Evolutionary conservation across 192 early-diverging fungal genomes (phyloP).

Genomic region (Glomus cerebriforme): DNA sequence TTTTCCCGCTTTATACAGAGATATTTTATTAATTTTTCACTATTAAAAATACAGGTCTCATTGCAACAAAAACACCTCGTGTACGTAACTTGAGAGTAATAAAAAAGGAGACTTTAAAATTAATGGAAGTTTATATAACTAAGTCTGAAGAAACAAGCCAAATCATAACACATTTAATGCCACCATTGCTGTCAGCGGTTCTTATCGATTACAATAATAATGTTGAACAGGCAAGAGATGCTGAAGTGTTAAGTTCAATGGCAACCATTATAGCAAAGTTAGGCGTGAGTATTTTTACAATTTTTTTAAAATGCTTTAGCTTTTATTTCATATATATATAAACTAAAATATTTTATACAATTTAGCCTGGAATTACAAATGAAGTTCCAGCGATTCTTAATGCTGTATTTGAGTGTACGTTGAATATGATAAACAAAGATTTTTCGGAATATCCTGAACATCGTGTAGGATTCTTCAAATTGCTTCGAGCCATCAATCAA

Average conservation of each 20-base stretch:
- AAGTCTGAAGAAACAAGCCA: conserved; percentile 83
- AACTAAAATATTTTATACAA: not conserved
- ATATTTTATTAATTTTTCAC: not conserved
- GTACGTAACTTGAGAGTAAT: conserved; percentile 91
- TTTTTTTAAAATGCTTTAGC: conserved; percentile 1
- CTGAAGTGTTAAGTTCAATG: conserved; percentile 93
- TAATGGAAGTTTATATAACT: conserved; percentile 92
- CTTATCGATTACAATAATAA: conserved; percentile 86
- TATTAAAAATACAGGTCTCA: conserved; percentile 53
- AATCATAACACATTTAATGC: conserved; percentile 85
- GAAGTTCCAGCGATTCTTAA: conserved; percentile 87
- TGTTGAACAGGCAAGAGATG: conserved; percentile 88
- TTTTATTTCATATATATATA: not conserved
- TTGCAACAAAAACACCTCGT: conserved; percentile 90
- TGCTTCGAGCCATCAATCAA: conserved; percentile 88
- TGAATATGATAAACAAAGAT: conserved; percentile 99
- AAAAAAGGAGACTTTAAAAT: conserved; percentile 92
- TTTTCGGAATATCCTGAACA: conserved; percentile 98
- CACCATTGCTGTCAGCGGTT: conserved; percentile 87
- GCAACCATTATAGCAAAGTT: conserved; percentile 83
- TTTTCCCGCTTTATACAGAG: not conserved
- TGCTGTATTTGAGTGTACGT: conserved; percentile 93
- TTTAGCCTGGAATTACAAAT: conserved; percentile 73
- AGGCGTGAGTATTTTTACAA: conserved; percentile 53
- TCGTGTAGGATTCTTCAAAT: conserved; percentile 90